Percentiles rank a stretch among this genome's conserved stretches.
phyloP scores from a whole-genome alignment of 108 stramenopile genomes.

The Nannochloropsis salina region DNA sequence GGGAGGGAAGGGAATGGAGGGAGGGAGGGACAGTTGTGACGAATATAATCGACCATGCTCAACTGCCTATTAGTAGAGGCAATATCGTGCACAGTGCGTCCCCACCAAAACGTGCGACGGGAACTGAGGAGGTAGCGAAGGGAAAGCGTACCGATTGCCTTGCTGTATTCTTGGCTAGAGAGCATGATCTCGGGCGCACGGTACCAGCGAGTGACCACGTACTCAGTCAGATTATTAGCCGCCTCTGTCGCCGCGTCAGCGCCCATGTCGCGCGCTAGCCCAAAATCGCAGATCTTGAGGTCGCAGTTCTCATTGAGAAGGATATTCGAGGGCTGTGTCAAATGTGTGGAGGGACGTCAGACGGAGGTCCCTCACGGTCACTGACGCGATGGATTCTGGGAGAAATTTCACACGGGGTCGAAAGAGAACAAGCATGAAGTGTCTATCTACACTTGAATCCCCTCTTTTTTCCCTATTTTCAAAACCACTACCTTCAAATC shows the following conservation, averaged over 20 bases:
- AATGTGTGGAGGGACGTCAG: slow-evolving; percentile 26
- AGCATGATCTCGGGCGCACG: slow-evolving; percentile 93
- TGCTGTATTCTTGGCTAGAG: slow-evolving; percentile 45
- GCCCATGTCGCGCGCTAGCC: slow-evolving; percentile 41
- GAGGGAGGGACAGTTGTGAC: too few relatives aligned
- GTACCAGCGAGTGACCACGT: slow-evolving; percentile 97
- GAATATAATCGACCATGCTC: too few relatives aligned
- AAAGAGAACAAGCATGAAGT: too few relatives aligned
- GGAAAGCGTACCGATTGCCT: background rate
- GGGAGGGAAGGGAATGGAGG: background rate
- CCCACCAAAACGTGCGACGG: background rate
- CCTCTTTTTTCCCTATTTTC: background rate
- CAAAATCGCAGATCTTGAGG: slow-evolving; percentile 49
- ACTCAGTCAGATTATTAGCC: slow-evolving; percentile 71
- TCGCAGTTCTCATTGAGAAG: slow-evolving; percentile 47
- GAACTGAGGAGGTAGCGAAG: background rate
- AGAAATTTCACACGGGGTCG: too few relatives aligned
- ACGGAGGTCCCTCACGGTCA: background rate
- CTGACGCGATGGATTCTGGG: too few relatives aligned
- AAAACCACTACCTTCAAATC: slow-evolving; percentile 38
- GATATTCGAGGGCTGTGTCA: slow-evolving; percentile 34
- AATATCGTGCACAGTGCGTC: too few relatives aligned
- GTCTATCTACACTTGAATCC: background rate
- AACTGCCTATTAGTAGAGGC: too few relatives aligned
- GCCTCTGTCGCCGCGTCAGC: slow-evolving; percentile 26